Conservation (phyloP, 768 basidiomycete species). For the Auricularia heimuer region DNA sequence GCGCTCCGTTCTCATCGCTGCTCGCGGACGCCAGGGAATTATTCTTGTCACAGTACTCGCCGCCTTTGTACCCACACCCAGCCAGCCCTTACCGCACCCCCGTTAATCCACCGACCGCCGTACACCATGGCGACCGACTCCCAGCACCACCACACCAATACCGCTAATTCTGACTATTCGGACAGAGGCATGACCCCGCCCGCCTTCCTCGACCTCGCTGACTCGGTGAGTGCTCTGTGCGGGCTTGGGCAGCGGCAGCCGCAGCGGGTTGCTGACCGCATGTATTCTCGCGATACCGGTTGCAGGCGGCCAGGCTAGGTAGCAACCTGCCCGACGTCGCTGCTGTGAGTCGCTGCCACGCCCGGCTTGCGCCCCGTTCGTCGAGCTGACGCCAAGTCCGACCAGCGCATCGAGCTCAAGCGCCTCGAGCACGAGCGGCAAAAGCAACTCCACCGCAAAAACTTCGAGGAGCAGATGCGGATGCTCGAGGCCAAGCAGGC, state of each 20-base stretch:
- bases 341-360: constrained; percentile 46
- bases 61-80: neutral
- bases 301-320: constrained; percentile 70
- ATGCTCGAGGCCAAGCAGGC: constrained; percentile 85
- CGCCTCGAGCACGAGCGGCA: constrained; percentile 85
- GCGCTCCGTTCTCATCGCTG: neutral
- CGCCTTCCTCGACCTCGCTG: constrained; percentile 87
- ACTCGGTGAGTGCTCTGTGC: constrained; percentile 54
- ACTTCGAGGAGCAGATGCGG: constrained; percentile 97
- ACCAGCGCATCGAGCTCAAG: constrained; percentile 80
- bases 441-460: constrained; percentile 71
- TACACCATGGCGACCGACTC: neutral
- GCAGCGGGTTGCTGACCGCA: constrained; percentile 12
- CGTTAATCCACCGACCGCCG: neutral
- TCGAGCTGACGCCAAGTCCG: neutral
- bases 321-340: constrained; percentile 82
- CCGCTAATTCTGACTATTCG: constrained; percentile 4
- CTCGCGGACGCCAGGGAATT: neutral
- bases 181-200: constrained; percentile 48
- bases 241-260: neutral
- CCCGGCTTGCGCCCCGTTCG: neutral
- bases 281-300: constrained; percentile 7
- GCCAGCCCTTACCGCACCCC: neutral
- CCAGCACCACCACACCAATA: neutral
- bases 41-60: neutral